These are phyloP conservation scores for Trifolium pratense DNA, from an alignment of 306 rosid species.

Conservation along the genomic window DNA sequence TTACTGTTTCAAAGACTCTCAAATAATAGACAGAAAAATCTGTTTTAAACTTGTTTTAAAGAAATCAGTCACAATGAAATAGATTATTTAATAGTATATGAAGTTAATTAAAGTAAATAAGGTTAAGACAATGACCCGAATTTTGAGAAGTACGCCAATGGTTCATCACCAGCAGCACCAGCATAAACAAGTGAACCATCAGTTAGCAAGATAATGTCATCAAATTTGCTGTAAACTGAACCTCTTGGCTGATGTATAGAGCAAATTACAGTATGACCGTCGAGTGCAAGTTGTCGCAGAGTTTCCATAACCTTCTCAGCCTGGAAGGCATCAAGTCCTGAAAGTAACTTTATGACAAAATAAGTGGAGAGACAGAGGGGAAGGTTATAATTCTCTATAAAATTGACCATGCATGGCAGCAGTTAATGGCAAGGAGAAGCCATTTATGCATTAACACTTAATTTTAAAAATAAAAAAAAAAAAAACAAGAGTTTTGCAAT, in stretches of 20 bases:
- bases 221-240: conserved; percentile 84
- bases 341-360: conserved; percentile 42
- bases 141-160: conserved; percentile 75
- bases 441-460: conserved; percentile 29
- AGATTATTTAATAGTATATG: conserved; percentile 8
- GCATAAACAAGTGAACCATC: conserved; percentile 90
- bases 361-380: background rate
- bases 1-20: conserved; percentile 12
- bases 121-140: conserved; percentile 69
- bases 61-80: conserved; percentile 23
- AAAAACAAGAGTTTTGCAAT: conserved; percentile 4
- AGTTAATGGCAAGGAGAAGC: conserved; percentile 11
- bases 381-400: background rate
- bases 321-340: conserved; percentile 98
- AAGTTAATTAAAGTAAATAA: conserved; percentile 35
- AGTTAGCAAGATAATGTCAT: conserved; percentile 85
- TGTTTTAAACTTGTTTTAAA: background rate
- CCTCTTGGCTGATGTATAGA: conserved; percentile 96
- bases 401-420: conserved; percentile 18
- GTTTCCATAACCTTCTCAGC: conserved; percentile 96
- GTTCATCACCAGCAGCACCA: conserved; percentile 80
- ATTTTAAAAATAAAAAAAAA: too few species aligned
- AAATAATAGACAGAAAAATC: conserved; percentile 20
- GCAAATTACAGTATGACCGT: conserved; percentile 96
- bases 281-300: conserved; percentile 81